Evolutionary conservation across 148 eudicot genomes (phyloP).

Genomic region (Oxyria digyna): DNA sequence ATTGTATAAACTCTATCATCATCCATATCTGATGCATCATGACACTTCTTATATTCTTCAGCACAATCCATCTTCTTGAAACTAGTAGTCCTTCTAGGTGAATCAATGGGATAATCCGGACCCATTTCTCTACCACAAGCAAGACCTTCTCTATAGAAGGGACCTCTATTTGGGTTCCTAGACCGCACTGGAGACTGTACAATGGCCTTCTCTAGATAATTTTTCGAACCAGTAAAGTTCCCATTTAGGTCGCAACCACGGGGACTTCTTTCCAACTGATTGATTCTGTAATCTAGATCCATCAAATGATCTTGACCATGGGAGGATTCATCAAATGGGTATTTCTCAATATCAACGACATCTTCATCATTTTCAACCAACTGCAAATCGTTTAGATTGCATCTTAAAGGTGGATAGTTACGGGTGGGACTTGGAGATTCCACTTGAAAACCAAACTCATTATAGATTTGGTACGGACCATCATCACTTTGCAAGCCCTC

Average conservation of each 20-base stretch:
- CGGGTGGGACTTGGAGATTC: conserved; percentile 29
- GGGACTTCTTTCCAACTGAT: conserved; percentile 65
- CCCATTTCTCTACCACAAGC: conserved; percentile 26
- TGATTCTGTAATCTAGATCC: conserved; percentile 64
- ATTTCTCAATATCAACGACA: conserved; percentile 48
- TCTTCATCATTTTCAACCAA: conserved; percentile 42
- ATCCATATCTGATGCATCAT: conserved; percentile 46
- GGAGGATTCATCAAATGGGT: conserved; percentile 64
- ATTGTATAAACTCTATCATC: conserved; percentile 88
- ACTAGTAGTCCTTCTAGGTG: conserved; percentile 50
- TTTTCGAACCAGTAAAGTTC: conserved; percentile 27
- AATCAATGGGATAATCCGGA: conserved; percentile 28
- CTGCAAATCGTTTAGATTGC: conserved; percentile 40
- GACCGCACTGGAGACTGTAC: conserved; percentile 49
- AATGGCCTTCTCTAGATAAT: conserved; percentile 54
- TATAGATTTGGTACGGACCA: conserved; percentile 33
- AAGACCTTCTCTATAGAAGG: conserved; percentile 39
- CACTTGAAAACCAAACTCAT: conserved; percentile 22
- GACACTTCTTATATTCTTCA: conserved; percentile 43
- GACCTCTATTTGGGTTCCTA: conserved; percentile 35
- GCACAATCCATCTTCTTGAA: conserved; percentile 33
- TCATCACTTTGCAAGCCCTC: conserved; percentile 40
- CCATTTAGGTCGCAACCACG: conserved; percentile 34
- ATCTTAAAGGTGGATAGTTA: conserved; percentile 70
- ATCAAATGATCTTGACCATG: conserved; percentile 43